Base-by-base conservation (phyloP, 352 stramenopile genomes). In the Phytophthora crassamura region DNA sequence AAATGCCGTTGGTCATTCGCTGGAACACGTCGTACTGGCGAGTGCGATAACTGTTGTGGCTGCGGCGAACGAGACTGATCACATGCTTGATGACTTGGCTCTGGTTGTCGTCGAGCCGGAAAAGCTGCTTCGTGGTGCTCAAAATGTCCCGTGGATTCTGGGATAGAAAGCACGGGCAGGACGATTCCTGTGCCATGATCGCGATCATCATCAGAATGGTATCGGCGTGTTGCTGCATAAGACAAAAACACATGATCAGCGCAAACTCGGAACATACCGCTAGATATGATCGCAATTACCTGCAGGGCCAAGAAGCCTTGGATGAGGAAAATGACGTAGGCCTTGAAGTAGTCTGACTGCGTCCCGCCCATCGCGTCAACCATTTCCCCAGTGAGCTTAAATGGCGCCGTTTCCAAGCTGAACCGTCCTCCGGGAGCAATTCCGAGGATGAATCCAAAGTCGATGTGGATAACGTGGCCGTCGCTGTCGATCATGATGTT, bases 401-500 rank as follows among this genome's bases (percentile, higher is more conserved):
- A 99, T 12, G 98, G 97, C 32, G 97, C 97, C 20, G 93, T 92
- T 76, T 99, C 97, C 32, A 99, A 88, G 48, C 86, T 98, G 67
- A 99, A 99, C 48, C 84, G 71, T 7, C 84, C 84, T 35, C 86
- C 98, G 14, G 97, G 97, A 12, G 94, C 97, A 78, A 98, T 99
- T 39, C 97, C 97, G 18, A 99, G 91, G 36, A 99, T 97, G 76
- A 99, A 99, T 14, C 98, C 97, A 74, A 99, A 99, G 80, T 99
- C 98, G 66, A 99, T 99, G 80, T 99, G 97, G 46, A 99, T 92
- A 4, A 99, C 80, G 69, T 98, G 95, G 7, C 97, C 97, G 43
- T 97, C 82, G 42, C 86, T 98, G 77, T 99, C 97, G 47, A 99
- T 97, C 91, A 99, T 98, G 59, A 99, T 98, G 72, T 99, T 99